Conservation (phyloP, 2,329 filamentous ascomycete species). For the Phaeosphaeriaceae sp. region DNA sequence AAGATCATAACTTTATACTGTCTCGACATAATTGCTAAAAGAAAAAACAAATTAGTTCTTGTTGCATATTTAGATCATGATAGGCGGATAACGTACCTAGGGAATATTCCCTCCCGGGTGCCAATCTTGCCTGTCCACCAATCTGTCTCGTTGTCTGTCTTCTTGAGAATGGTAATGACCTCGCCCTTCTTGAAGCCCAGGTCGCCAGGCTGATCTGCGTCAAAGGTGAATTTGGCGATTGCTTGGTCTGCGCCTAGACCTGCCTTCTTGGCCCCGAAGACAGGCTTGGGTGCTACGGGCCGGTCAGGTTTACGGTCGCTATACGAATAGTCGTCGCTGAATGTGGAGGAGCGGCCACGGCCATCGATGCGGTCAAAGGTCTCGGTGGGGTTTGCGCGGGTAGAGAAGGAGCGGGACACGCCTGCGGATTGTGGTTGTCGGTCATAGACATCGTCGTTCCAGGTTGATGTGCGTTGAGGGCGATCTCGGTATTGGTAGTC, state of each 20-base stretch:
- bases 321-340: constrained; percentile 60
- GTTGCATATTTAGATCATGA: no score
- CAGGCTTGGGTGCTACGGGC: constrained; percentile 87
- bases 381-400: constrained; percentile 56
- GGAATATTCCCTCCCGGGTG: constrained; percentile 87
- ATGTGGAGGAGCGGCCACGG: constrained; percentile 49
- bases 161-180: constrained; percentile 91
- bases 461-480: constrained; percentile 70
- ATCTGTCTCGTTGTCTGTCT: constrained; percentile 90
- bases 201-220: constrained; percentile 90
- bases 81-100: constrained; percentile 68
- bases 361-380: constrained; percentile 56
- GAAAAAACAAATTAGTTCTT: constrained; percentile 1
- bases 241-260: constrained; percentile 74
- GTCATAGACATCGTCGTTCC: constrained; percentile 79
- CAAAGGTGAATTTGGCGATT: constrained; percentile 90
- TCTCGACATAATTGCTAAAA: constrained; percentile 51
- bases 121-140: constrained; percentile 98
- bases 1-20: no score
- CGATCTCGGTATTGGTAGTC: constrained; percentile 61
- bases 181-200: constrained; percentile 97
- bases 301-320: constrained; percentile 71
- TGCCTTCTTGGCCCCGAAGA: constrained; percentile 65
- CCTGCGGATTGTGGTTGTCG: constrained; percentile 49
- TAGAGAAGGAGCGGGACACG: constrained; percentile 58